Conservation (phyloP, 1,284 basidiomycete genomes). For the Grifola frondosa region DNA sequence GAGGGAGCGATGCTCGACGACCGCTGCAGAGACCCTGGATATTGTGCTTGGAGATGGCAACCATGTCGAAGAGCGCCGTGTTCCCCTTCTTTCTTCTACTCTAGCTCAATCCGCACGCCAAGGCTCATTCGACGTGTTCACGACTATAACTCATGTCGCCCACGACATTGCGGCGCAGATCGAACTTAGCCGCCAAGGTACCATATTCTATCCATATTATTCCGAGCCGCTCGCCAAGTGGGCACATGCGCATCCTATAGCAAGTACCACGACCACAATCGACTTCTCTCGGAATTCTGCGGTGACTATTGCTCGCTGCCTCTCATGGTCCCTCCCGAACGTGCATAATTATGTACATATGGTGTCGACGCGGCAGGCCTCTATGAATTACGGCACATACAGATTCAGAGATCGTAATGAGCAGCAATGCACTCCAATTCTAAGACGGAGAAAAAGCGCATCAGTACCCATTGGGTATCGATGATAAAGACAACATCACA, state of each 20-base stretch:
- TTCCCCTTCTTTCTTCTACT: slow-evolving; percentile 23
- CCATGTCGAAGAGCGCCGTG: slow-evolving; percentile 41
- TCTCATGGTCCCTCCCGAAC: no score
- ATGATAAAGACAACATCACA: no score
- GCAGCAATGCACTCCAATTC: no score
- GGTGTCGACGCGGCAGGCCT: no score
- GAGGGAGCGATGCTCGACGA: slow-evolving; percentile 29
- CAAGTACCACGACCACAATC: slow-evolving; percentile 19
- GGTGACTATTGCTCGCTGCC: slow-evolving; percentile 36
- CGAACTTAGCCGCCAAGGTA: slow-evolving; percentile 37
- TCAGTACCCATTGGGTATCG: no score
- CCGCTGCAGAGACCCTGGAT: slow-evolving; percentile 40
- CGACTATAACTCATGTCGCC: slow-evolving; percentile 9
- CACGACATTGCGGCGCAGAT: slow-evolving; percentile 43
- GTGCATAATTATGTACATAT: no score
- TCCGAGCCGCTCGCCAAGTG: slow-evolving; percentile 37
- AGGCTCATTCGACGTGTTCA: slow-evolving; percentile 6
- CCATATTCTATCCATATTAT: slow-evolving; percentile 42
- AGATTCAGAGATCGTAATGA: no score
- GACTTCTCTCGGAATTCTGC: slow-evolving; percentile 35
- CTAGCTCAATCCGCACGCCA: slow-evolving; percentile 22
- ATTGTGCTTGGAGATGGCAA: slow-evolving; percentile 46
- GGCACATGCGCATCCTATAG: slow-evolving; percentile 22
- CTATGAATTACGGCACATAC: no score
- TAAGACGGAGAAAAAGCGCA: no score